phyloP scores from a whole-genome alignment of 139 green algal genomes.

The Ettlia oleoabundans region DNA sequence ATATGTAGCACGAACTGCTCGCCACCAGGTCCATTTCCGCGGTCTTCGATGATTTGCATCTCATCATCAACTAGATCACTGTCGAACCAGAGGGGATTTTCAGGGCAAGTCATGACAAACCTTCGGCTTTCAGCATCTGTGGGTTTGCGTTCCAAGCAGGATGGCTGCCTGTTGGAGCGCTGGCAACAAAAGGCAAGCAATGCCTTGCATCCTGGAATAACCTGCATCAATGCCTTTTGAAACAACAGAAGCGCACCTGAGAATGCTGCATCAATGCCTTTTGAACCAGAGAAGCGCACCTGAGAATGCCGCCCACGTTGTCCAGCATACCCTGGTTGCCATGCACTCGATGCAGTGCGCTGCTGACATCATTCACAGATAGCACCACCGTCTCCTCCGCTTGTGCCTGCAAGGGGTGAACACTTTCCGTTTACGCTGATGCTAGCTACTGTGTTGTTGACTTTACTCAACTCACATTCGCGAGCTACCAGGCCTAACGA shows the following conservation, averaged over 20 bases:
- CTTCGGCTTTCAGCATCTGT: neutral
- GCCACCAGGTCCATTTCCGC: conserved; percentile 26
- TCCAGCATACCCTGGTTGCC: conserved; percentile 15
- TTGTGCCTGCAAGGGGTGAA: conserved; percentile 5
- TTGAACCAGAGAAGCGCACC: too few relatives aligned
- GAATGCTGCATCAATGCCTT: neutral
- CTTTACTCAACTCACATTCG: neutral
- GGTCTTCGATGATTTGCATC: conserved; percentile 41
- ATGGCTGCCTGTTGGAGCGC: neutral
- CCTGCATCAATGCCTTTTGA: neutral
- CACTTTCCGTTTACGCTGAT: neutral
- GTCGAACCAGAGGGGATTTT: neutral
- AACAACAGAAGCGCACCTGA: neutral
- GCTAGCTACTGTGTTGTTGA: neutral
- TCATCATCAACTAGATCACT: conserved; percentile 40
- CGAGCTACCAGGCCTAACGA: neutral
- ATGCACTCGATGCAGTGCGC: conserved; percentile 7
- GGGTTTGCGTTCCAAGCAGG: neutral
- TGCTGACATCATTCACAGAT: neutral
- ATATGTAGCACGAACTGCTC: conserved; percentile 52
- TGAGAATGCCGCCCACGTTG: neutral
- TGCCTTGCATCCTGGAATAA: neutral
- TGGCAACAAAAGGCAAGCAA: neutral
- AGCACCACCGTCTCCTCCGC: conserved; percentile 15
- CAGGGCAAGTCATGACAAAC: neutral